phyloP scores from a whole-genome alignment of 768 basidiomycete species.

The Naganishia antarctica region DNA sequence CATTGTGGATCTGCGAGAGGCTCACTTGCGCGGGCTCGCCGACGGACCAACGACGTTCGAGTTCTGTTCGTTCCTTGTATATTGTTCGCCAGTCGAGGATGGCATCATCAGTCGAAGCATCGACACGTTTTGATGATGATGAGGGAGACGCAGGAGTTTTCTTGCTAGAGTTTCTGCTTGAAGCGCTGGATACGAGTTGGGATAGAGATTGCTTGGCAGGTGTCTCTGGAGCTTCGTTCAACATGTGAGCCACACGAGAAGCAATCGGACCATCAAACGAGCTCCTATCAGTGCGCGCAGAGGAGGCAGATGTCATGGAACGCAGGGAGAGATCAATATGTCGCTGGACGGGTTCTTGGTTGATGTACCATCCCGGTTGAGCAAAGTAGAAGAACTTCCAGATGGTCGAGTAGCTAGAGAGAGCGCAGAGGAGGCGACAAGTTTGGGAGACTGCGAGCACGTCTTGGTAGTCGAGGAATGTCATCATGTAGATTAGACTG shows the following conservation, averaged over 20 bases:
- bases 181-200: slow-evolving; percentile 5
- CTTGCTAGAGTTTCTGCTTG: background rate
- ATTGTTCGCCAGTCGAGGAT: slow-evolving; percentile 26
- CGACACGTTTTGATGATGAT: background rate
- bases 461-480: background rate
- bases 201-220: slow-evolving; percentile 17
- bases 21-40: background rate
- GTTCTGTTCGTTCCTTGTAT: slow-evolving; percentile 21
- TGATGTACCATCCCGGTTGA: slow-evolving; percentile 9
- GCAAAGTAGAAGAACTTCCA: slow-evolving; percentile 22
- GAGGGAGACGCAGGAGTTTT: slow-evolving; percentile 6
- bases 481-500: slow-evolving; percentile 14
- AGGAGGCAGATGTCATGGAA: background rate
- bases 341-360: slow-evolving; percentile 9
- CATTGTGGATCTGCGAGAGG: slow-evolving; percentile 1
- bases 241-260: slow-evolving; percentile 6
- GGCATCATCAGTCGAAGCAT: background rate
- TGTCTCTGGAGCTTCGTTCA: background rate
- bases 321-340: slow-evolving; percentile 11
- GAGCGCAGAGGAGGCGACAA: slow-evolving; percentile 4
- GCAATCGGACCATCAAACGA: slow-evolving; percentile 9
- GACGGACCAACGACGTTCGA: slow-evolving; percentile 24
- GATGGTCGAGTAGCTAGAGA: slow-evolving; percentile 11
- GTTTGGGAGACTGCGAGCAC: background rate
- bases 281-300: background rate